Base-by-base conservation (phyloP, 208 protist genomes). In the Crithidia fasciculata region DNA sequence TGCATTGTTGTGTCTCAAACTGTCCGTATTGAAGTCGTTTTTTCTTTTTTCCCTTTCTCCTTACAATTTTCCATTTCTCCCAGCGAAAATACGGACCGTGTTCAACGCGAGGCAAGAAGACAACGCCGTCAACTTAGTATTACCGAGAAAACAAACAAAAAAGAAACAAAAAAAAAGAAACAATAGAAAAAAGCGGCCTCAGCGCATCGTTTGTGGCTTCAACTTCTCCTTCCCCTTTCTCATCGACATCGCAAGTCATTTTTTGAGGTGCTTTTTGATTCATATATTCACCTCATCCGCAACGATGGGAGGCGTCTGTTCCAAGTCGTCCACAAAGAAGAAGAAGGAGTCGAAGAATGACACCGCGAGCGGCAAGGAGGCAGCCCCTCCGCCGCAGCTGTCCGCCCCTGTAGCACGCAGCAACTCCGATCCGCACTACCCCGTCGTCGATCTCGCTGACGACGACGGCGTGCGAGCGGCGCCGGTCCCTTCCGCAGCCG, bases 301-400 rank as follows among this genome's bases (percentile, higher is more conserved):
- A 28, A 53, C 16, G 56, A 76, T 76, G 71, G 71, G 71, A 61
- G 55, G 71, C 18, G 55, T 70, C 47, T 76, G 71, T 45, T 63
- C 71, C 7, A 59, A 59, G 6, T 62, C 71, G 5, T 47, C n/a
- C 4, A 66, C 74, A 12, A 80, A 74, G 53, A 63, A 55, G 43
- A 57, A 49, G 19, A 57, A 41, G 45, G 19, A 55, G 61, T 16
- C 40, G 39, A 16, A 43, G 28, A 28, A 28, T 28, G 28, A 28
- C 28, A 28, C 28, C 28, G 28, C 28, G 0, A 28, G 28, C 28
- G 28, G 28, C 28, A 28, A 28, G 10, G 10, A 18, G 50, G 15
- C 49, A 40, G 40, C 8, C 28, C 8, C 10, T 16, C 44, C 12
- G 10, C 4, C 8, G 12, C 41, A 39, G 28, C 8, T 10, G 13